Evolutionary conservation across 805 yeast genomes (phyloP).

Genomic region (Nakazawaea laoshanensis): DNA sequence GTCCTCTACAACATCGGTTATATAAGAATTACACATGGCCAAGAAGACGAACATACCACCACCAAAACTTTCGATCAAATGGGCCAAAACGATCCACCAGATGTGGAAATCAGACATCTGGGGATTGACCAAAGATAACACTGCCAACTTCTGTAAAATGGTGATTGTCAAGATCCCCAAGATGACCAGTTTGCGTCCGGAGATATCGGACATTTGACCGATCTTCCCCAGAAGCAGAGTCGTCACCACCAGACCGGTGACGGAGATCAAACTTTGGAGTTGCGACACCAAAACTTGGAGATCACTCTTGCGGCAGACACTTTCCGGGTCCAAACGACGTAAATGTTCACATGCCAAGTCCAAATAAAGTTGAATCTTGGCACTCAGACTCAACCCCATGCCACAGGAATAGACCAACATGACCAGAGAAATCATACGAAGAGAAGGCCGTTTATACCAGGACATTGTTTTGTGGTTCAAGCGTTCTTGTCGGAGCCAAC

Average conservation of each 20-base stretch:
- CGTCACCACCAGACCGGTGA: slow-evolving; percentile 35
- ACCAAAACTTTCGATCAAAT: slow-evolving; percentile 38
- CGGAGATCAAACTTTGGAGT: slow-evolving; percentile 34
- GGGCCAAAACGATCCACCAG: slow-evolving; percentile 30
- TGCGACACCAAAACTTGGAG: slow-evolving; percentile 38
- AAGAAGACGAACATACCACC: slow-evolving; percentile 56
- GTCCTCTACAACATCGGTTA: slow-evolving; percentile 65
- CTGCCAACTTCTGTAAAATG: slow-evolving; percentile 12
- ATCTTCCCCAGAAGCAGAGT: slow-evolving; percentile 52
- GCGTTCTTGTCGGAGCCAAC: slow-evolving; percentile 46
- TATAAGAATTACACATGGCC: slow-evolving; percentile 58
- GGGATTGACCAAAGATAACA: slow-evolving; percentile 16
- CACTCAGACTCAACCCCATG: slow-evolving; percentile 7
- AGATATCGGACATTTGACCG: slow-evolving; percentile 54
- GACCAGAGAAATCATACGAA: slow-evolving; percentile 24
- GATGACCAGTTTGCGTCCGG: slow-evolving; percentile 51
- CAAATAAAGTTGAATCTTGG: slow-evolving; percentile 6
- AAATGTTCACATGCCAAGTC: slow-evolving; percentile 7
- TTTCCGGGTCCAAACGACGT: background rate
- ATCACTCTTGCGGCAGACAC: slow-evolving; percentile 23
- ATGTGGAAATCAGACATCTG: slow-evolving; percentile 20
- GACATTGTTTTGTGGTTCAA: slow-evolving; percentile 28
- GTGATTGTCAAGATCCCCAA: slow-evolving; percentile 16
- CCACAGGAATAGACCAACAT: slow-evolving; percentile 5
- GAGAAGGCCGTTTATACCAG: slow-evolving; percentile 45